Evolutionary conservation across 257 asterid species (phyloP).

Genomic region (Coffea eugenioides): DNA sequence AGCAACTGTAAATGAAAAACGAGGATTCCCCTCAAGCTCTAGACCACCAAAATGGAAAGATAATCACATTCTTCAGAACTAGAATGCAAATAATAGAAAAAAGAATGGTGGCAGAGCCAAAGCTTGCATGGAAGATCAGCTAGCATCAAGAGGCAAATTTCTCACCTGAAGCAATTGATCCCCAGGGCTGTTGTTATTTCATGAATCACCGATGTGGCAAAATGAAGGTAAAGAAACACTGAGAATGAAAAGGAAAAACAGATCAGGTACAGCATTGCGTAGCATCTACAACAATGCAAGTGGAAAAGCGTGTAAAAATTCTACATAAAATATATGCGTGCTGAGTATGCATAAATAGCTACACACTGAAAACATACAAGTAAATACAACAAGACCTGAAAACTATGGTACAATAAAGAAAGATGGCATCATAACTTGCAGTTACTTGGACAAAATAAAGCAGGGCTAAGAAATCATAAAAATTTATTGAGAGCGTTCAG

Average conservation of each 20-base stretch:
- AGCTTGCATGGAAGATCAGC: background rate
- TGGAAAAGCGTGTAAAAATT: background rate
- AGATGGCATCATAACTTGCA: too few species aligned
- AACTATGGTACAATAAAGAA: background rate
- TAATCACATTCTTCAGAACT: background rate
- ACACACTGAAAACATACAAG: background rate
- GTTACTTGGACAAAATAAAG: background rate
- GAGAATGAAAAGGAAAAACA: constrained; percentile 22
- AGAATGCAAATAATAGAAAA: background rate
- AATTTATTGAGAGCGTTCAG: too few species aligned
- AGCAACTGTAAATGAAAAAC: background rate
- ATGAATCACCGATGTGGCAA: constrained; percentile 82
- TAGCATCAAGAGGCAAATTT: constrained; percentile 8
- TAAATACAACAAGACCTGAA: background rate
- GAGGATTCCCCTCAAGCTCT: background rate
- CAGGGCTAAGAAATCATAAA: too few species aligned
- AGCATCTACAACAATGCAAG: background rate
- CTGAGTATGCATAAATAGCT: background rate
- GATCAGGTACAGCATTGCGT: background rate
- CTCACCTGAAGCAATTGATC: constrained; percentile 92
- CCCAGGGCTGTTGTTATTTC: constrained; percentile 95
- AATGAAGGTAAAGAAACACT: constrained; percentile 78
- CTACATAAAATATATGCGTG: background rate
- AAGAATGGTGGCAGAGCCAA: background rate
- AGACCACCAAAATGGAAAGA: background rate